Evolutionary conservation across 805 yeast species (phyloP), one percentile per base, ranked within the genome.

Genomic region (Ogataea degrootiae): DNA sequence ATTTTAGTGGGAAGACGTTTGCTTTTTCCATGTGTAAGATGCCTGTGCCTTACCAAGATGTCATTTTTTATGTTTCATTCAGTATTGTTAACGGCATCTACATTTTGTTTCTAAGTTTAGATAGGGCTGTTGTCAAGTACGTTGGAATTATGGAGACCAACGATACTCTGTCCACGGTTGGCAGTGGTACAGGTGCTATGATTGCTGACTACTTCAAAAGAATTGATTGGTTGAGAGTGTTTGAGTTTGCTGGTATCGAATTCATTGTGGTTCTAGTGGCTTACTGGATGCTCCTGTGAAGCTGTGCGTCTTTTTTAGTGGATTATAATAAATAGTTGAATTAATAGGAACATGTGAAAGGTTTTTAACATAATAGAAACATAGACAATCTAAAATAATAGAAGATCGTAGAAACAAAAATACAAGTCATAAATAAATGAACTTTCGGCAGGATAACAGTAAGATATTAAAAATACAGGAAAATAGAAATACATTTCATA

Each of bases 1-100:
- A 48, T 4, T 39, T 39, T 17, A 43, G 41, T 21, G 49, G 49
- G 9, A 36, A 49, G 6, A 21, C 49, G 8, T 70, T 67, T 56
- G 53, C 58, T 19, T 73, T 78, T 22, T 57, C 66, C n/a, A 54
- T 75, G 21, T 76, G 82, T 58, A 72, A 72, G 58, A 56, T 73
- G 34, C 75, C 74, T 3, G 61, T 66, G 3, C 82, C 82, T 6
- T 75, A 74, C 52, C 51, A 61, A 37, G 74, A 73, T 47, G 63
- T 74, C 2, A 55, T 58, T 7, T 52, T 62, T 42, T 76, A 76
- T 54, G 67, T 68, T 7, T 41, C 60, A 4, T 52, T 70, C 44
- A 73, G 77, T 1, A 67, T 55, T 14, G 31, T 51, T 14, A 53
- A 56, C 63, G 56, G 53, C 6, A 19, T 50, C 3, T 53, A 53